Evolutionary conservation across 108 stramenopile species (phyloP).

Genomic region (Parietichytrium sp.): DNA sequence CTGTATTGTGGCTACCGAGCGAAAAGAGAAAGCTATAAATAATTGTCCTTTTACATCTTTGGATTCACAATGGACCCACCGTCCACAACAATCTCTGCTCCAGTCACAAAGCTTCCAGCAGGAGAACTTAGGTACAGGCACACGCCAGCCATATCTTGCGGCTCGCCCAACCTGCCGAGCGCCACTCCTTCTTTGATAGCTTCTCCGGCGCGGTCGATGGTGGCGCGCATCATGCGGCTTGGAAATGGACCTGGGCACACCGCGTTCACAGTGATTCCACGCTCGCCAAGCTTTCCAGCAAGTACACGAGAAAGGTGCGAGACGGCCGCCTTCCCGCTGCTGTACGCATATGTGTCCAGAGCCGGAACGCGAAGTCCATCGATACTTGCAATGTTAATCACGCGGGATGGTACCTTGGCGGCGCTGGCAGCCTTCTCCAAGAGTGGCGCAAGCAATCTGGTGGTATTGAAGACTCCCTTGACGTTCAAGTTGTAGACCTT

Average conservation of each 20-base stretch:
- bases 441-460: constrained; percentile 77
- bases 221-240: constrained; percentile 46
- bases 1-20: too few relatives aligned
- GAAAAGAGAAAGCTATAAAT: background rate
- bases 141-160: constrained; percentile 85
- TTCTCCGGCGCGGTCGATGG: constrained; percentile 64
- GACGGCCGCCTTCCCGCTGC: background rate
- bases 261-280: constrained; percentile 78
- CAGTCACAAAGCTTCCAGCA: constrained; percentile 81
- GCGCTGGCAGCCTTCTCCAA: constrained; percentile 40
- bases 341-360: background rate
- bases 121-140: constrained; percentile 71
- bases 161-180: constrained; percentile 75
- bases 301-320: background rate
- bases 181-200: constrained; percentile 64
- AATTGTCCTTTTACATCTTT: background rate
- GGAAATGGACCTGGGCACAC: constrained; percentile 59
- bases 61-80: constrained; percentile 62
- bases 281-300: background rate
- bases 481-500: constrained; percentile 85
- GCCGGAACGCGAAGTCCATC: constrained; percentile 61
- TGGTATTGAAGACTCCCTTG: constrained; percentile 81
- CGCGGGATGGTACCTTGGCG: constrained; percentile 69
- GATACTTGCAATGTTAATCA: constrained; percentile 83
- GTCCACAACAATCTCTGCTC: constrained; percentile 78